These are phyloP conservation scores for Nidularia pulvinata DNA, from an alignment of 768 basidiomycete species.

Conservation along the genomic window DNA sequence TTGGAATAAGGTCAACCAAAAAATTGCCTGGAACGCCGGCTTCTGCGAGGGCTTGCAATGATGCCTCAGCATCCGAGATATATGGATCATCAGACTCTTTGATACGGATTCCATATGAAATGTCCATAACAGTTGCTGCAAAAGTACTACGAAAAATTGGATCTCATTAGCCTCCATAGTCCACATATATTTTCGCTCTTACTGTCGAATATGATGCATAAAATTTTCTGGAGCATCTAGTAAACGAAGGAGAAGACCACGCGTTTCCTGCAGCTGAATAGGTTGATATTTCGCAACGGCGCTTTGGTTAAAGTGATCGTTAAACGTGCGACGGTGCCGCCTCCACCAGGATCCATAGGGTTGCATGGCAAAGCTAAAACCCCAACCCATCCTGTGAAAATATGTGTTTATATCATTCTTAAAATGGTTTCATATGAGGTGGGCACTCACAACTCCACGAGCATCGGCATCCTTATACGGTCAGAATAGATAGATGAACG, in stretches of 20 bases:
- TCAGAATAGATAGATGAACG: constrained; percentile 54
- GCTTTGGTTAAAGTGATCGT: constrained; percentile 46
- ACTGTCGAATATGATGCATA: constrained; percentile 15
- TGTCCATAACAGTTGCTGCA: constrained; percentile 35
- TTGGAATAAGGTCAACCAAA: constrained; percentile 30
- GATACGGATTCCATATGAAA: constrained; percentile 30
- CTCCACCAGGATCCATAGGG: constrained; percentile 38
- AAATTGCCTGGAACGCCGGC: constrained; percentile 28
- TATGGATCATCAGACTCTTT: constrained; percentile 29
- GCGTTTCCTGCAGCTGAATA: constrained; percentile 39
- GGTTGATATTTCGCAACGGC: constrained; percentile 39
- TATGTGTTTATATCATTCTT: not conserved
- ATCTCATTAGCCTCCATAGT: not conserved
- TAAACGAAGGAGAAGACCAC: constrained; percentile 38
- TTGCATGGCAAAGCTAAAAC: constrained; percentile 47
- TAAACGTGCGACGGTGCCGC: constrained; percentile 46
- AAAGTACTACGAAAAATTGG: constrained; percentile 31
- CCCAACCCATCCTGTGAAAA: constrained; percentile 14
- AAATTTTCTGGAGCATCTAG: constrained; percentile 29
- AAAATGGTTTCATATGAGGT: not conserved
- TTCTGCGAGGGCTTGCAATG: constrained; percentile 19
- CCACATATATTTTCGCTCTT: constrained; percentile 4
- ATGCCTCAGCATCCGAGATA: constrained; percentile 23
- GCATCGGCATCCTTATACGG: constrained; percentile 42
- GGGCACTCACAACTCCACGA: constrained; percentile 40